Conservation (phyloP, 164 flowering plant genomes). For the Amborella trichopoda region DNA sequence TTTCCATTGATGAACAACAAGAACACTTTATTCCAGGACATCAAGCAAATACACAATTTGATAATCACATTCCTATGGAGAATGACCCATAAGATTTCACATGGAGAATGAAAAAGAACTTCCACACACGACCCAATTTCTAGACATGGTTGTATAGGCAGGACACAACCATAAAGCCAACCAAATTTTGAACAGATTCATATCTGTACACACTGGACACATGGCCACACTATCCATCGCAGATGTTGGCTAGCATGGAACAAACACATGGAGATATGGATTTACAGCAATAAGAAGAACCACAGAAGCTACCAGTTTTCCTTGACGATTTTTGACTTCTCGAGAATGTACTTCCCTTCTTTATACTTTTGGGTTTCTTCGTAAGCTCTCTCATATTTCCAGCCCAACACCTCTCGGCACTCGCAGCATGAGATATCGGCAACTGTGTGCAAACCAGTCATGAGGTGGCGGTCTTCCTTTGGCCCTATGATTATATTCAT, state of each 20-base stretch:
- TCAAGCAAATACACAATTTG: too few relatives aligned
- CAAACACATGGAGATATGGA: neutral
- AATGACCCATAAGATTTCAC: too few relatives aligned
- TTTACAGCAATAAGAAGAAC: neutral
- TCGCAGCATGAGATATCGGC: slow-evolving; percentile 42
- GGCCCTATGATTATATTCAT: slow-evolving; percentile 42
- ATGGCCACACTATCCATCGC: slow-evolving; percentile 8
- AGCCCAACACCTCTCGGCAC: slow-evolving; percentile 45
- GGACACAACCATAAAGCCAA: neutral
- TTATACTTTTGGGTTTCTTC: slow-evolving; percentile 54
- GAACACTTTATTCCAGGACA: too few relatives aligned
- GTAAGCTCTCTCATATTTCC: slow-evolving; percentile 51
- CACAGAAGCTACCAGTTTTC: slow-evolving; percentile 30
- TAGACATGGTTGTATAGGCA: neutral
- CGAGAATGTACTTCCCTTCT: slow-evolving; percentile 53
- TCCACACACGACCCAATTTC: neutral
- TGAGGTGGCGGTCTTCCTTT: slow-evolving; percentile 37
- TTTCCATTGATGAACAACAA: too few relatives aligned
- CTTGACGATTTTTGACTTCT: slow-evolving; percentile 37
- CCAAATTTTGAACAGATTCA: slow-evolving; percentile 6
- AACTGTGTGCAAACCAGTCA: slow-evolving; percentile 52
- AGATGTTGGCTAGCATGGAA: neutral
- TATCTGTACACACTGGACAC: slow-evolving; percentile 17
- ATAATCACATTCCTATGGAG: too few relatives aligned
- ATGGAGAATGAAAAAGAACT: too few relatives aligned